These are phyloP conservation scores for Holtermanniella nyarrowii DNA, from an alignment of 768 basidiomycete genomes.

Conservation along the genomic window DNA sequence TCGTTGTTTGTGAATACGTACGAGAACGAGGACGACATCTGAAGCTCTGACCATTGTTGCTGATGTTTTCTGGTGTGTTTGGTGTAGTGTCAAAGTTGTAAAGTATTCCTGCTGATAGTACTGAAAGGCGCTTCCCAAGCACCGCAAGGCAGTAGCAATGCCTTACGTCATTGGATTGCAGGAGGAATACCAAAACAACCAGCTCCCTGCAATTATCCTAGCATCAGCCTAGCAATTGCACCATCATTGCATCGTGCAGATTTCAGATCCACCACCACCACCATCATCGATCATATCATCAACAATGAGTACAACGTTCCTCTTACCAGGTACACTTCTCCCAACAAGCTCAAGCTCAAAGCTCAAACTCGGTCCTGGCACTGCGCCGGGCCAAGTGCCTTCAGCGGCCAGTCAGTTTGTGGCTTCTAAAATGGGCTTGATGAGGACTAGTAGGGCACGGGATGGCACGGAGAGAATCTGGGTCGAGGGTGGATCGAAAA, in stretches of 20 bases:
- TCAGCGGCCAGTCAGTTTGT: slow-evolving; percentile 5
- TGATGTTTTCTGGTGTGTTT: slow-evolving; percentile 62
- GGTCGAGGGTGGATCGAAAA: slow-evolving; percentile 74
- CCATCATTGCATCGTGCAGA: not conserved
- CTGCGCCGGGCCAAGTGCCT: not conserved
- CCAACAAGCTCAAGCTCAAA: not conserved
- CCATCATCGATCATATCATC: too few relatives aligned
- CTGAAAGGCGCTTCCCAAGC: too few relatives aligned
- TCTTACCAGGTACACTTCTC: not conserved
- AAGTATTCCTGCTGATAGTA: too few relatives aligned
- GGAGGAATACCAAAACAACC: not conserved
- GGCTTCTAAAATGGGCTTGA: slow-evolving; percentile 24
- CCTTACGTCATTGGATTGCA: not conserved
- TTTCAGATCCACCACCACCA: too few relatives aligned
- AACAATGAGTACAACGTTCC: not conserved
- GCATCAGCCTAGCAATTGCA: too few relatives aligned
- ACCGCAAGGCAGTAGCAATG: not conserved
- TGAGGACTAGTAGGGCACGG: slow-evolving; percentile 20
- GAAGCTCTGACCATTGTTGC: slow-evolving; percentile 39
- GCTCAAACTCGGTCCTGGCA: not conserved
- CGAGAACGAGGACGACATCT: slow-evolving; percentile 36
- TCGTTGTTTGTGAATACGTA: not conserved
- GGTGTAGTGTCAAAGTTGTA: too few relatives aligned
- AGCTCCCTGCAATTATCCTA: too few relatives aligned
- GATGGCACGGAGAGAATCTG: slow-evolving; percentile 63